These are phyloP conservation scores for Fusarium subtropicale DNA, from an alignment of 2,329 filamentous ascomycete genomes.

Conservation along the genomic window DNA sequence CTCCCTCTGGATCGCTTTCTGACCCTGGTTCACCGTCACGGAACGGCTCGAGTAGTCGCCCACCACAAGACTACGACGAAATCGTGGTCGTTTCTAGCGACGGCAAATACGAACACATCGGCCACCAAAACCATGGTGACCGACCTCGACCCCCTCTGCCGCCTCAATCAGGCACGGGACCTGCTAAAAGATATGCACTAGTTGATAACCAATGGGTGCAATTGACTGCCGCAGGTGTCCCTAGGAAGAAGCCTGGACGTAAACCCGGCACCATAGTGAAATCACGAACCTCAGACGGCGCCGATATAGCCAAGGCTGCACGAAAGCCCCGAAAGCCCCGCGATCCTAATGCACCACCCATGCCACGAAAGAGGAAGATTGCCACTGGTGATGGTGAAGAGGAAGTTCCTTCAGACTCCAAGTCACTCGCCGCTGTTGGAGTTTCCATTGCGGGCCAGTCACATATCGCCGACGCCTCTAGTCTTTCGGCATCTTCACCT, in stretches of 20 bases:
- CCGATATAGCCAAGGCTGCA: conserved; percentile 56
- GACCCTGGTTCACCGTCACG: conserved; percentile 61
- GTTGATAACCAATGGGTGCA: conserved; percentile 58
- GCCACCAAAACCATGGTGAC: conserved; percentile 37
- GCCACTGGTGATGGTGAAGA: conserved; percentile 55
- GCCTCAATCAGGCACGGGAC: conserved; percentile 38
- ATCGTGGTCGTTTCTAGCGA: conserved; percentile 59
- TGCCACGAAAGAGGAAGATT: conserved; percentile 67
- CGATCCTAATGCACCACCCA: conserved; percentile 68
- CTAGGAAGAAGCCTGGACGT: conserved; percentile 72
- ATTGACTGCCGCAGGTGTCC: conserved; percentile 68
- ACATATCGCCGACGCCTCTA: conserved; percentile 44
- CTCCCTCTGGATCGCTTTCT: conserved; percentile 63
- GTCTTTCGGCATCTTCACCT: conserved; percentile 43
- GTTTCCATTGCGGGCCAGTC: conserved; percentile 40
- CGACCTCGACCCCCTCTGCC: conserved; percentile 42
- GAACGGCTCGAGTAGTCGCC: conserved; percentile 45
- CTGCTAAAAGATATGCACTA: conserved; percentile 50
- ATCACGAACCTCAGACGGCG: conserved; percentile 55
- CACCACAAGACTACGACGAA: conserved; percentile 59
- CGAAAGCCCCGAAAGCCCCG: conserved; percentile 67
- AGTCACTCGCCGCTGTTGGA: conserved; percentile 50
- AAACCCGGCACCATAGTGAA: conserved; percentile 70
- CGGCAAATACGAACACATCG: conserved; percentile 42
- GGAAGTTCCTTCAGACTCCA: conserved; percentile 52